Evolutionary conservation across 2,329 filamentous ascomycete genomes (phyloP).

Genomic region (Venturia nashicola): DNA sequence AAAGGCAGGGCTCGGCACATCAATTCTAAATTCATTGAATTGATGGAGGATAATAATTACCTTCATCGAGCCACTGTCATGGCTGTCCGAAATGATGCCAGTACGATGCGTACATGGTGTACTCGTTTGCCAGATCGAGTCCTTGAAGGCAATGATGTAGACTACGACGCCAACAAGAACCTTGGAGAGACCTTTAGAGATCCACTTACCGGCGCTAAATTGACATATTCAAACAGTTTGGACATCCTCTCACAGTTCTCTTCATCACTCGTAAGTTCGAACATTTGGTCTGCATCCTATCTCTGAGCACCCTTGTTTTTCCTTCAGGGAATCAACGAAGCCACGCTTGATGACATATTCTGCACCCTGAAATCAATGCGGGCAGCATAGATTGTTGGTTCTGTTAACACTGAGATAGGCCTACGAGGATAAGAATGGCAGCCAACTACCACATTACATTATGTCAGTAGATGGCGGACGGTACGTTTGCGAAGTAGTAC

Average conservation of each 20-base stretch:
- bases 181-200: conserved; percentile 46
- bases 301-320: too few species aligned
- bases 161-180: conserved; percentile 43
- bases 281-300: conserved; percentile 28
- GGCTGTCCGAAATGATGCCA: conserved; percentile 47
- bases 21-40: conserved; percentile 70
- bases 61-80: conserved; percentile 44
- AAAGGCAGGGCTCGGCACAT: conserved; percentile 70
- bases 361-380: too few species aligned
- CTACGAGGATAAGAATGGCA: conserved; percentile 1
- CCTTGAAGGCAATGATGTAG: conserved; percentile 46
- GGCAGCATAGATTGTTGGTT: background rate
- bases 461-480: conserved; percentile 42
- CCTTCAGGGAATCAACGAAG: too few species aligned
- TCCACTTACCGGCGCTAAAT: conserved; percentile 56
- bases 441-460: conserved; percentile 20
- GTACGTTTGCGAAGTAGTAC: conserved; percentile 65
- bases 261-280: conserved; percentile 68
- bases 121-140: conserved; percentile 61
- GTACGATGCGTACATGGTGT: conserved; percentile 64
- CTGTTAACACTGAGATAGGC: background rate
- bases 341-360: too few species aligned
- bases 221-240: conserved; percentile 67
- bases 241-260: conserved; percentile 62
- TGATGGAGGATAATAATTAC: conserved; percentile 62